Base-by-base conservation (phyloP, 257 asterid genomes). In the Lavandula angustifolia region DNA sequence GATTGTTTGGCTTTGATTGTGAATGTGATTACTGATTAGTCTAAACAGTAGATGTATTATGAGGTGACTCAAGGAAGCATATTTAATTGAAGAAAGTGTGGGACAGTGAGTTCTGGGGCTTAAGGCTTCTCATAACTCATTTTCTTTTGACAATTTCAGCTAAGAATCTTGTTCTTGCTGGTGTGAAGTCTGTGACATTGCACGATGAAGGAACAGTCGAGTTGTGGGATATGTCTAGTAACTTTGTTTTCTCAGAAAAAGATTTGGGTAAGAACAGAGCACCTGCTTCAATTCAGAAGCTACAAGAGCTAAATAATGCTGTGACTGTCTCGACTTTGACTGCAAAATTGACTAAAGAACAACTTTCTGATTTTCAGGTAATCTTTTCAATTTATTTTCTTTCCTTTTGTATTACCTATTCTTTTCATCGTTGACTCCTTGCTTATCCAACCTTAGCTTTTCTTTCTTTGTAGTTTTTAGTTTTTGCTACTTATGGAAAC, bases 231-330 rank as follows among this genome's bases (percentile, higher is more conserved):
- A 71, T 91, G 80, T 88, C 96, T 4, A 78, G 98, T 78, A 91
- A 83, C 81, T 91, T 91, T 75, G 54, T 81, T 67, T 91, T 88
- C 82, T 75, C 96, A 1, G 96, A 91, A 82, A 81, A 73, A 40
- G 98, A 91, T 79, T 40, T 88, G 76, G 95, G 98, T 12, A 88
- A 83, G 81, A 91, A 88, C 76, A 88, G 96, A 75, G 98, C 98
- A 54, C 82, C 84, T 6, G 90, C 87, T 34, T 91, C 95, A 79
- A 73, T 86, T 60, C 98, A 83, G 67, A 91, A 91, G 81, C 81
- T 91, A 47, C 94, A 91, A 73, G 98, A 91, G 71, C 94, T 91
- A 64, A 91, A 91, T 68, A 91, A 83, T 84, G 98, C 94, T 18
- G 96, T 91, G 46, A 73, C 82, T 8, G 72, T 91, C 76, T 79